Percentiles rank a stretch among this genome's conserved stretches.
Conservation (phyloP, 2,329 filamentous ascomycete species). For the Penicillium sp. region DNA sequence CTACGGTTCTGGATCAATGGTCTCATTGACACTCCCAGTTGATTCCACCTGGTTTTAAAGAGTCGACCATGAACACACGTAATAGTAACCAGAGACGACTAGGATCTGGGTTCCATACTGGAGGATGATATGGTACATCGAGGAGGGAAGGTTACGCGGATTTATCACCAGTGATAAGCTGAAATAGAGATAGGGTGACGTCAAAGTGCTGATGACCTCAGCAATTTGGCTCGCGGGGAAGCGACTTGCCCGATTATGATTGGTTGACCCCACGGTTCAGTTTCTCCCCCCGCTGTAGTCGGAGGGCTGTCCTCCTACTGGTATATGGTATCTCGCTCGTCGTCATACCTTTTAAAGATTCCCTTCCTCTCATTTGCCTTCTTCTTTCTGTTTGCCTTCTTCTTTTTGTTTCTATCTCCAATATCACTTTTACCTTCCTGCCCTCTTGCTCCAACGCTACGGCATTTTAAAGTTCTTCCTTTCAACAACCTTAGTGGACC, state of each 20-base stretch:
- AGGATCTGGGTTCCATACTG: not conserved
- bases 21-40: slow-evolving; percentile 19
- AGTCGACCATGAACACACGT: not conserved
- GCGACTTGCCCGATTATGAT: slow-evolving; percentile 1
- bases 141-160: not conserved
- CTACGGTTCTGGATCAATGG: slow-evolving; percentile 90
- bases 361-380: not conserved
- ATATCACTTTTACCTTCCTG: not conserved
- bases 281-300: not conserved
- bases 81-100: not conserved
- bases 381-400: not conserved
- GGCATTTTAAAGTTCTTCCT: not conserved
- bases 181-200: slow-evolving; percentile 5
- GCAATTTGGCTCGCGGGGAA: slow-evolving; percentile 5
- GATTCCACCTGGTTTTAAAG: not conserved
- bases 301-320: slow-evolving; percentile 18
- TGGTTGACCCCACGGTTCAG: slow-evolving; percentile 10
- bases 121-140: not conserved
- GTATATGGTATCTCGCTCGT: not conserved
- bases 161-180: not conserved
- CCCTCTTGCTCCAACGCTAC: not conserved
- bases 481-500: not conserved
- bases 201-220: slow-evolving; percentile 10
- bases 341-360: not conserved
- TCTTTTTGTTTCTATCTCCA: not conserved